Evolutionary conservation across 2,329 filamentous ascomycete genomes (phyloP), one percentile per base, ranked within the genome.

Genomic region (Aspergillus quadrilineatus): DNA sequence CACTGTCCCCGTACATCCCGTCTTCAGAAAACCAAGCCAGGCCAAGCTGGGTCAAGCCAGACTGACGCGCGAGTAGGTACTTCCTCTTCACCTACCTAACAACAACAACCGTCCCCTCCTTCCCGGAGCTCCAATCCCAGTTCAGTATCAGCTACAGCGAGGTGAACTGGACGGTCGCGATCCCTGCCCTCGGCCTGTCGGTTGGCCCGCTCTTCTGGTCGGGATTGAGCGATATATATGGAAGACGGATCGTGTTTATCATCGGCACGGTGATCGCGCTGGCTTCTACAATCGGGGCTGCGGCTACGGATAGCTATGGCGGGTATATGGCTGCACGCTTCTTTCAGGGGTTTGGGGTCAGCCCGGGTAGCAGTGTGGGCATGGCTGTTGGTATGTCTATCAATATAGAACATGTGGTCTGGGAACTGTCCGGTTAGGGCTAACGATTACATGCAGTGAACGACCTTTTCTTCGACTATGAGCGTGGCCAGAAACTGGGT

Each of bases 81-180:
- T 84, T 84, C 63, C 70, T 84, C 59, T 82, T 84, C 70, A 84
- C 82, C 14, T 85, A 83, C 68, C 75, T 84, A 58, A 84, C 82
- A 0, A 84, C 81, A 1, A 82, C 79, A 0, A 82, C 81, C 0
- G 79, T 84, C 1, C 80, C 82, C 2, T 82, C 81, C 0, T 84
- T 83, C 59, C 67, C 75, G 0, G 69, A 75, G 22, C 73, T 84
- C 22, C 77, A 84, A 62, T 68, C 74, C 2, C 71, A 79, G 52
- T 83, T 79, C 63, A 53, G 63, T 44, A 74, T 79, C 58, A 73
- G 64, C 30, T 77, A 79, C 56, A 73, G 75, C 1, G 74, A 82
- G 56, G 75, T 80, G 22, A 82, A 82, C 67, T 83, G 80, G 80
- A 82, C 80, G 0, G 78, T 84, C 50, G 81, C 81, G 14, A 73